Conservation (phyloP, 78 protist species). For the Dictyostelium capitatum region DNA sequence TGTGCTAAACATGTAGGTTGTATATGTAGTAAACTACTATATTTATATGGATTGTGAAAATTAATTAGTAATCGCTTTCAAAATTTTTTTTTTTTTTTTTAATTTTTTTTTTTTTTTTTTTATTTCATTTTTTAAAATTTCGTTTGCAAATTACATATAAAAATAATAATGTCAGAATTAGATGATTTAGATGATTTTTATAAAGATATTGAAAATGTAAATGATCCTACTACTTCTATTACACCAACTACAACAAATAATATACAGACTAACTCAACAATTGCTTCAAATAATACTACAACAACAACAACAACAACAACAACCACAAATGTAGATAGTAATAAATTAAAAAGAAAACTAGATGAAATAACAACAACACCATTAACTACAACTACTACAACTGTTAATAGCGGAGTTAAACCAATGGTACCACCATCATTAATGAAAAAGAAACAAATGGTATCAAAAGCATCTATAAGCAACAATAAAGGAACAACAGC, state of each 20-base stretch:
- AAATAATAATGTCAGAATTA: not conserved
- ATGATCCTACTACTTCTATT: not conserved
- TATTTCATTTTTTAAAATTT: not conserved
- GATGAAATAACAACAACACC: conserved; percentile 20
- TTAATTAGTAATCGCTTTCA: too few species aligned
- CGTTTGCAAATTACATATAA: not conserved
- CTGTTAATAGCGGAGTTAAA: not conserved
- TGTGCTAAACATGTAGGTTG: too few species aligned
- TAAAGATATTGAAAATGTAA: conserved; percentile 2
- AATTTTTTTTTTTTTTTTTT: conserved; percentile 1
- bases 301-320: not conserved
- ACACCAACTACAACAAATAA: not conserved
- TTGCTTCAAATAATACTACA: not conserved
- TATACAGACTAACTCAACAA: not conserved
- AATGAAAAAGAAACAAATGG: conserved; percentile 13
- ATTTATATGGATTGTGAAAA: too few species aligned
- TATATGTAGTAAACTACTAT: too few species aligned
- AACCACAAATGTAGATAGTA: not conserved
- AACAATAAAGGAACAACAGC: not conserved
- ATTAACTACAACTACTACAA: not conserved
- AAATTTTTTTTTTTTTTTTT: not conserved
- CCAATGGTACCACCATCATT: conserved; percentile 30
- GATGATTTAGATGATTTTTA: conserved; percentile 25
- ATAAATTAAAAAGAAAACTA: conserved; percentile 40
- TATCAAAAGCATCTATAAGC: not conserved